A percentile compares a stretch with the other conserved stretches of the same genome.
phyloP scores from a whole-genome alignment of 495 filamentous ascomycete genomes.

The Ascobolus immersus region DNA sequence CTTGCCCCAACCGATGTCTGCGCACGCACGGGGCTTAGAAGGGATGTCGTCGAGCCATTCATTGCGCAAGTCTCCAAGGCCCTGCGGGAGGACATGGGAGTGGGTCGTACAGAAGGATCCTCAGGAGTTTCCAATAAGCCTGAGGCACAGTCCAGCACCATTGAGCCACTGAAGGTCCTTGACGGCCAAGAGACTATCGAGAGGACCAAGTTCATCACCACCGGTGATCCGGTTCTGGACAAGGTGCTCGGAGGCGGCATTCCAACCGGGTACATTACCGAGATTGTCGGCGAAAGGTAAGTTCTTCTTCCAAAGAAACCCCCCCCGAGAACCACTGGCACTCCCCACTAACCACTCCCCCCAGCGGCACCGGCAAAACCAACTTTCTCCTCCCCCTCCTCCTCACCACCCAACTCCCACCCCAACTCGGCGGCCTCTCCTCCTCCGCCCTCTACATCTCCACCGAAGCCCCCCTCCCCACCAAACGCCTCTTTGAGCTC shows the following conservation, averaged over 20 bases:
- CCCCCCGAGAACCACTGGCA: slow-evolving; percentile 8
- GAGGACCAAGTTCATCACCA: slow-evolving; percentile 60
- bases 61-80: too few relatives aligned
- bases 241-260: slow-evolving; percentile 60
- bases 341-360: neutral
- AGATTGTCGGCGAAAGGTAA: slow-evolving; percentile 64
- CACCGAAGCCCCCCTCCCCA: slow-evolving; percentile 70
- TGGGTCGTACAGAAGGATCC: too few relatives aligned
- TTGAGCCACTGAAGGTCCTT: too few relatives aligned
- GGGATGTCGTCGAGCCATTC: too few relatives aligned
- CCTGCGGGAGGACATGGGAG: too few relatives aligned
- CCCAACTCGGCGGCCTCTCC: slow-evolving; percentile 32
- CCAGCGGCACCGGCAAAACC: slow-evolving; percentile 76
- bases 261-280: slow-evolving; percentile 55
- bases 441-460: slow-evolving; percentile 67
- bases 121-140: too few relatives aligned
- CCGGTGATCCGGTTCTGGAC: slow-evolving; percentile 51
- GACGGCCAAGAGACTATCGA: too few relatives aligned
- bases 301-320: neutral
- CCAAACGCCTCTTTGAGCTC: slow-evolving; percentile 53
- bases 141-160: too few relatives aligned
- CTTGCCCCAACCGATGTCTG: too few relatives aligned
- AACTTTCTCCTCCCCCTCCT: slow-evolving; percentile 72
- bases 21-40: too few relatives aligned
- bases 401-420: slow-evolving; percentile 56